Base-by-base conservation (phyloP, 257 asterid species). In the Rauvolfia tetraphylla region DNA sequence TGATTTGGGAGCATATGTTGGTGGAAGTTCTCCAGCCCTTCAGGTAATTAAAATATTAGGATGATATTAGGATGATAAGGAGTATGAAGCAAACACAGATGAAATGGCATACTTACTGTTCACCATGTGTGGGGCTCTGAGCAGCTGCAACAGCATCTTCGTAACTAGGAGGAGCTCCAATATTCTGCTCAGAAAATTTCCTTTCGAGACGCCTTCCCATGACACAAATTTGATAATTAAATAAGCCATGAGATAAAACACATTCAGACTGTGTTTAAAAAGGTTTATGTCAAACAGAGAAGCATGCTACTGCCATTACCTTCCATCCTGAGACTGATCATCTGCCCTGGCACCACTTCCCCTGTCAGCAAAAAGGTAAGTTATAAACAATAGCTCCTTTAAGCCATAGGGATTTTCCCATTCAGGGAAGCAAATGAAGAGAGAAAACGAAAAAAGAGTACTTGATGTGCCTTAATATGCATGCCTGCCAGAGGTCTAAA, bases 281-380 rank as follows among this genome's bases (percentile, higher is more conserved):
- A 6, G 1, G 20, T 38, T 23, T 1, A 73, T 56, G 49, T 39
- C 53, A 62, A 17, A 17, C 44, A 38, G 3, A 38, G 36, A 38
- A 72, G 38, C 70, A 17, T 3, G 23, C 15, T 41, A 29, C 18
- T 18, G 66, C 23, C 66, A 67, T 62, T 82, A 95, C 98, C 99
- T 91, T 89, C 96, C 97, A 79, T 93, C 93, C 70, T 87, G 98
- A 80, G 91, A 85, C 63, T 79, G 90, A 78, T 90, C 96, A 78
- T 88, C 97, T 77, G 90, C 89, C 85, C 76, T 88, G 62, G 90
- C 89, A 51, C 89, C 90, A 82, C 89, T 92, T 81, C 89, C 96
- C 79, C 97, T 94, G 88, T 81, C 74, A 29, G 42, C 34, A 33
- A 42, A 42, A 71, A 79, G 77, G 63, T 29, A 51, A 41, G 34